Evolutionary conservation across 140 eudicot species (phyloP).

Genomic region (Ambrosia hybrid): DNA sequence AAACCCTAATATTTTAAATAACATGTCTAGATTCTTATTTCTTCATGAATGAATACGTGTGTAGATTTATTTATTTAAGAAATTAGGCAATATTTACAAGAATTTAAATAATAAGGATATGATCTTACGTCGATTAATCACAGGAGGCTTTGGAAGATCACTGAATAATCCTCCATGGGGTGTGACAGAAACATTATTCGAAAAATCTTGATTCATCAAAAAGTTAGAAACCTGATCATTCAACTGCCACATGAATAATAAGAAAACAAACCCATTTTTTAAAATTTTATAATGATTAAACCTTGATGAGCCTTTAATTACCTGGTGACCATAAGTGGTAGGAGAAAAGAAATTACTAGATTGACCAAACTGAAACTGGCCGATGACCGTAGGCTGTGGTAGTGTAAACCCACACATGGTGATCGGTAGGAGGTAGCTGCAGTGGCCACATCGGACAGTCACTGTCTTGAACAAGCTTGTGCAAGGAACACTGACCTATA

Average conservation of each 20-base stretch:
- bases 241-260: constrained; percentile 28
- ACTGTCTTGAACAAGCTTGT: constrained; percentile 58
- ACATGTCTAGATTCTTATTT: not conserved
- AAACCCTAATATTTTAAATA: constrained; percentile 12
- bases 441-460: constrained; percentile 46
- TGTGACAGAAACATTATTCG: constrained; percentile 1
- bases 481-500: constrained; percentile 52
- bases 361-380: constrained; percentile 33
- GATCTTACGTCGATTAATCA: constrained; percentile 43
- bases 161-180: constrained; percentile 19
- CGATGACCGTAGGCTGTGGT: constrained; percentile 28
- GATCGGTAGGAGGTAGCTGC: constrained; percentile 32
- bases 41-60: no score
- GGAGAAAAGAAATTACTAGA: not conserved
- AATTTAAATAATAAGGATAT: not conserved
- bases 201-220: constrained; percentile 30
- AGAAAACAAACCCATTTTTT: not conserved
- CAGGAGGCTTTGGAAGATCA: constrained; percentile 50
- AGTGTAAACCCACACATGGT: constrained; percentile 46
- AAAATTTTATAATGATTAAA: not conserved
- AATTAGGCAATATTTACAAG: not conserved
- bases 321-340: constrained; percentile 31
- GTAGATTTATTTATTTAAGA: no score
- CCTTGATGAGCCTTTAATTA: constrained; percentile 4
- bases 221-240: constrained; percentile 43